Conservation (phyloP, 257 asterid genomes). For the Solanum sparsipilum region DNA sequence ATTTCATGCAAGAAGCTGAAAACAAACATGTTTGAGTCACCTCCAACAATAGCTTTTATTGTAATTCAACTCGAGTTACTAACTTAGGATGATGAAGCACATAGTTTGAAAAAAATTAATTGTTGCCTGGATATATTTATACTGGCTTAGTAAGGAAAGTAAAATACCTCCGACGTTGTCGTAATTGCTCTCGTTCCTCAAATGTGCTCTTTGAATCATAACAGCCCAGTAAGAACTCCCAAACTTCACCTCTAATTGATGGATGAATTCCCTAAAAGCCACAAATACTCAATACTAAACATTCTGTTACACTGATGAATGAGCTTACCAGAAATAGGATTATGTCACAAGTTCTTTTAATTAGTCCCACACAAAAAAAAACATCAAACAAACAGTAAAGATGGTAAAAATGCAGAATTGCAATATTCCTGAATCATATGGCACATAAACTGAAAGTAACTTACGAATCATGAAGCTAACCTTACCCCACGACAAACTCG, state of each 20-base stretch:
- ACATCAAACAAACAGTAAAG: not conserved
- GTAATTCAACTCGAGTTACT: not conserved
- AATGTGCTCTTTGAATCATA: constrained; percentile 76
- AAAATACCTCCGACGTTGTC: constrained; percentile 62
- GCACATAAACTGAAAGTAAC: not conserved
- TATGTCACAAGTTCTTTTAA: not conserved
- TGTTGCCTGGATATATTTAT: not conserved
- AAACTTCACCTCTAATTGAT: constrained; percentile 93
- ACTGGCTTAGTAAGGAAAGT: constrained; percentile 3
- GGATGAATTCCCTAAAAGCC: constrained; percentile 80
- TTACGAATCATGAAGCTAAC: not conserved
- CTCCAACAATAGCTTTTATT: not conserved
- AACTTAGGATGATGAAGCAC: not conserved
- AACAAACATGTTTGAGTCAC: not conserved
- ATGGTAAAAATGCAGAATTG: not conserved
- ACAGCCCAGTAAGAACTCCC: constrained; percentile 96
- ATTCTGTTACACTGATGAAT: not conserved
- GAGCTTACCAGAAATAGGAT: not conserved
- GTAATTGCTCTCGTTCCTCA: constrained; percentile 73
- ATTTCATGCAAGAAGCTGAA: not conserved
- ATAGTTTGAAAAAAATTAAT: not conserved
- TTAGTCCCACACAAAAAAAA: not conserved
- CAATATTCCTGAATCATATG: not conserved
- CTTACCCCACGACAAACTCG: constrained; percentile 83
- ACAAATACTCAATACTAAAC: not conserved